Evolutionary conservation across 2,329 filamentous ascomycete genomes (phyloP).

Genomic region (Scytalidium sp.): DNA sequence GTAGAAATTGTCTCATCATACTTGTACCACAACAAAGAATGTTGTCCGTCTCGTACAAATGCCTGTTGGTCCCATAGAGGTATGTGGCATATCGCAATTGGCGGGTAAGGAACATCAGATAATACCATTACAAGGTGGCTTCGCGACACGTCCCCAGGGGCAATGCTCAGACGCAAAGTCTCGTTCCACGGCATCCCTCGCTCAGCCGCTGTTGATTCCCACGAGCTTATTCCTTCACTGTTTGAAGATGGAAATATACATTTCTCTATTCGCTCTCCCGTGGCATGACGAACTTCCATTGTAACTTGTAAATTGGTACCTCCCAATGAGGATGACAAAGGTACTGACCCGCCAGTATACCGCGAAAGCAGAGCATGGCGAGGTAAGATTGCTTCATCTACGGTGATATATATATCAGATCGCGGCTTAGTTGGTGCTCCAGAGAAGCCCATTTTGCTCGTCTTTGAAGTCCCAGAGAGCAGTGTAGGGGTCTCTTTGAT

Average conservation of each 20-base stretch:
- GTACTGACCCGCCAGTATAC: constrained; percentile 69
- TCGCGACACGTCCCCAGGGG: constrained; percentile 74
- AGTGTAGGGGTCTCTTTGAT: constrained; percentile 86
- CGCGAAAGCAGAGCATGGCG: constrained; percentile 69
- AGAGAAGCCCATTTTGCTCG: constrained; percentile 88
- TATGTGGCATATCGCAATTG: constrained; percentile 90
- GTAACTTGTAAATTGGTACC: constrained; percentile 82
- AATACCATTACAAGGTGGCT: constrained; percentile 89
- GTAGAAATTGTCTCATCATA: constrained; percentile 87
- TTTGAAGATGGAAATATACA: constrained; percentile 90
- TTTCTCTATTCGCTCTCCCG: constrained; percentile 79
- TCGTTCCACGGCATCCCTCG: constrained; percentile 84
- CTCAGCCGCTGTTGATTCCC: constrained; percentile 80
- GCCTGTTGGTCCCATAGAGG: constrained; percentile 91
- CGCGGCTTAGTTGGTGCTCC: constrained; percentile 83
- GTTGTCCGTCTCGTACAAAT: constrained; percentile 81
- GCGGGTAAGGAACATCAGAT: constrained; percentile 79
- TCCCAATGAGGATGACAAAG: constrained; percentile 59
- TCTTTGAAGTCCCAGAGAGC: constrained; percentile 76
- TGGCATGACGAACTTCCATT: constrained; percentile 77
- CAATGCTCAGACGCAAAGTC: constrained; percentile 77
- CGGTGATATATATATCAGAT: constrained; percentile 91
- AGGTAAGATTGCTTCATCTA: constrained; percentile 75
- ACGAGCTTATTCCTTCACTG: constrained; percentile 72
- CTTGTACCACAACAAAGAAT: constrained; percentile 79